These are phyloP conservation scores for Mycena indigotica DNA, from an alignment of 768 basidiomycete genomes.

Conservation along the genomic window DNA sequence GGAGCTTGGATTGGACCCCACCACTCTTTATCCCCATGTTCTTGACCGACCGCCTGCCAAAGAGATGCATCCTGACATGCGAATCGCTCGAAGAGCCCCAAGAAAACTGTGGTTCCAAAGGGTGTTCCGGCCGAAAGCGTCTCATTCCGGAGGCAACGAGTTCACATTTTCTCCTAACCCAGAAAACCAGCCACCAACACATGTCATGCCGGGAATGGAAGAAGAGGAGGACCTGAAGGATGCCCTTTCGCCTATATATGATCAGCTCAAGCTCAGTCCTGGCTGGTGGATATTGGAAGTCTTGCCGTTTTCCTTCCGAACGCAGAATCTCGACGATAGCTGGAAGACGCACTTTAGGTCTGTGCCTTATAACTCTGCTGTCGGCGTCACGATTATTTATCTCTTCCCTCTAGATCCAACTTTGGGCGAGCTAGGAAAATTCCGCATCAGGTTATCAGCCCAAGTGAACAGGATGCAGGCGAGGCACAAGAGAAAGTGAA, in stretches of 20 bases:
- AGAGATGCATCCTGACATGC: constrained; percentile 18
- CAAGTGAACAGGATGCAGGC: background rate
- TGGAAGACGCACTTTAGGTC: constrained; percentile 42
- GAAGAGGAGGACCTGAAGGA: constrained; percentile 69
- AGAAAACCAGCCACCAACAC: background rate
- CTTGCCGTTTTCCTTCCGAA: constrained; percentile 45
- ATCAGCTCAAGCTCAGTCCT: constrained; percentile 50
- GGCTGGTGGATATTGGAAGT: constrained; percentile 74
- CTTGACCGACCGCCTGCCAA: constrained; percentile 39
- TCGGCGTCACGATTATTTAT: background rate
- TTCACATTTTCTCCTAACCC: constrained; percentile 14
- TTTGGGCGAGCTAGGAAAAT: constrained; percentile 28
- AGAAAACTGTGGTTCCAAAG: constrained; percentile 7
- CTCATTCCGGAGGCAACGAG: background rate
- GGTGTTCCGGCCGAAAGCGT: background rate
- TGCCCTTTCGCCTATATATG: constrained; percentile 56
- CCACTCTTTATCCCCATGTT: constrained; percentile 47
- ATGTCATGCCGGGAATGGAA: constrained; percentile 37
- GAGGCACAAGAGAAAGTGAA: constrained; percentile 2
- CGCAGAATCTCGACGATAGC: constrained; percentile 38
- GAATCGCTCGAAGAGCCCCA: constrained; percentile 2
- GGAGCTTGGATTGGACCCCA: constrained; percentile 52
- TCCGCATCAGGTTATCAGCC: background rate
- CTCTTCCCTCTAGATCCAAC: constrained; percentile 35
- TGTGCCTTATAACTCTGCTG: constrained; percentile 23